phyloP scores from a whole-genome alignment of 257 asterid genomes.

The Thymus mandschuricus region DNA sequence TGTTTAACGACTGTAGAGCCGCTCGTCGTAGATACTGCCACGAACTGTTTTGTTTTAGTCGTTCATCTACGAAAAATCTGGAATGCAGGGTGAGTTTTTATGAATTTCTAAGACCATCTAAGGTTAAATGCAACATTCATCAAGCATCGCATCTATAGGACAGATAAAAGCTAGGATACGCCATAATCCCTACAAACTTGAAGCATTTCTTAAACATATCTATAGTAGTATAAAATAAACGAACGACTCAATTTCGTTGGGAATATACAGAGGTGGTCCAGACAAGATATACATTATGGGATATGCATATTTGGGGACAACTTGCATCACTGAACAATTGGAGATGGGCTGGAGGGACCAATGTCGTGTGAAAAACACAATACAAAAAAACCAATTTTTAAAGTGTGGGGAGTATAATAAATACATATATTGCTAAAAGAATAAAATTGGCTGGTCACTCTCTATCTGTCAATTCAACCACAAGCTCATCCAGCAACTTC shows the following conservation, averaged over 20 bases:
- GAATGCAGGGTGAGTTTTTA: no score
- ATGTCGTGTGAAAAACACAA: slow-evolving; percentile 38
- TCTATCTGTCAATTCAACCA: slow-evolving; percentile 65
- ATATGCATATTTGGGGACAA: slow-evolving; percentile 26
- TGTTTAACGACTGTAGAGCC: neutral
- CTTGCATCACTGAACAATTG: slow-evolving; percentile 31
- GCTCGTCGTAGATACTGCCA: neutral
- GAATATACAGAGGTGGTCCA: slow-evolving; percentile 22
- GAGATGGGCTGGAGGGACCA: slow-evolving; percentile 36
- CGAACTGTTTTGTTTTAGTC: no score
- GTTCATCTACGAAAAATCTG: no score
- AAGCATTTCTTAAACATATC: neutral
- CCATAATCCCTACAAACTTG: no score
- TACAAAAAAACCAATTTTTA: slow-evolving; percentile 21
- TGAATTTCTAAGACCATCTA: no score
- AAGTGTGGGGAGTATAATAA: neutral
- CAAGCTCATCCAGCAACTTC: slow-evolving; percentile 71
- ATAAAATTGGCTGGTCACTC: slow-evolving; percentile 33
- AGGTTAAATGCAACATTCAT: no score
- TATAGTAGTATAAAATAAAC: slow-evolving; percentile 6
- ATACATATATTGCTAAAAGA: slow-evolving; percentile 24
- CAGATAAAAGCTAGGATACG: no score
- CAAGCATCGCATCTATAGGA: no score
- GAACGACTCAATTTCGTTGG: no score
- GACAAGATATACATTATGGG: slow-evolving; percentile 3